These are phyloP conservation scores for Clonostachys byssicola DNA, from an alignment of 2,329 filamentous ascomycete species.

Conservation along the genomic window DNA sequence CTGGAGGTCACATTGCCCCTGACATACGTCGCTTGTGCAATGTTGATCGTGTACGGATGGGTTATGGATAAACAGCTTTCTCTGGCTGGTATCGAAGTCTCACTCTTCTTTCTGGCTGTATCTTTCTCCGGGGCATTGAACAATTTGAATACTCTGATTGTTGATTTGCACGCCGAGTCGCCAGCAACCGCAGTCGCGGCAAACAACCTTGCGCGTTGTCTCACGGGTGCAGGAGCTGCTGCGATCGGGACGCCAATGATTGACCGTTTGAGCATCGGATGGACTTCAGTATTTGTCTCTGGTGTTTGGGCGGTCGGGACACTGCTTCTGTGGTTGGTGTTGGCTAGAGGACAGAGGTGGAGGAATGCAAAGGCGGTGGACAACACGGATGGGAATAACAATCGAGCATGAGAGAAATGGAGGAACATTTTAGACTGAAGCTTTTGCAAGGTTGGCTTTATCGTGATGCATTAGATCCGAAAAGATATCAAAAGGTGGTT, in stretches of 20 bases:
- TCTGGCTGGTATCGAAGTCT: conserved; percentile 48
- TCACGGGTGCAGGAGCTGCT: conserved; percentile 53
- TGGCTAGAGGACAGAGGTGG: conserved; percentile 43
- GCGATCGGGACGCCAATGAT: conserved; percentile 58
- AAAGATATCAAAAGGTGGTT: too few relatives aligned
- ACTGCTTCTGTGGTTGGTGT: conserved; percentile 43
- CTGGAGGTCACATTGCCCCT: conserved; percentile 50
- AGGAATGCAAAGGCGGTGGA: conserved; percentile 38
- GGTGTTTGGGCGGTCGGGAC: conserved; percentile 41
- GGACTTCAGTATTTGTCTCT: conserved; percentile 57
- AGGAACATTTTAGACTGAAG: too few relatives aligned
- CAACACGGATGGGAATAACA: too few relatives aligned
- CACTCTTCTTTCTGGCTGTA: conserved; percentile 53
- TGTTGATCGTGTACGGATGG: conserved; percentile 54
- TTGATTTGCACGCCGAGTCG: conserved; percentile 57
- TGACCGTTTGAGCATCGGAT: conserved; percentile 50
- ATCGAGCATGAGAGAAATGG: too few relatives aligned
- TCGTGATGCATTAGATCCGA: too few relatives aligned
- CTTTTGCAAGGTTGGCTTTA: too few relatives aligned
- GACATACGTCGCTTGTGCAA: conserved; percentile 46
- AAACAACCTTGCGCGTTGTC: conserved; percentile 58
- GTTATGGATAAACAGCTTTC: conserved; percentile 42
- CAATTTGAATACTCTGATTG: conserved; percentile 57
- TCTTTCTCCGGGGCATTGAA: conserved; percentile 58
- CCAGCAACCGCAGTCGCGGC: conserved; percentile 60